A percentile compares a stretch with the other conserved stretches of the same genome.
phyloP scores from a whole-genome alignment of 2,329 filamentous ascomycete genomes.

The Venturia asperata region DNA sequence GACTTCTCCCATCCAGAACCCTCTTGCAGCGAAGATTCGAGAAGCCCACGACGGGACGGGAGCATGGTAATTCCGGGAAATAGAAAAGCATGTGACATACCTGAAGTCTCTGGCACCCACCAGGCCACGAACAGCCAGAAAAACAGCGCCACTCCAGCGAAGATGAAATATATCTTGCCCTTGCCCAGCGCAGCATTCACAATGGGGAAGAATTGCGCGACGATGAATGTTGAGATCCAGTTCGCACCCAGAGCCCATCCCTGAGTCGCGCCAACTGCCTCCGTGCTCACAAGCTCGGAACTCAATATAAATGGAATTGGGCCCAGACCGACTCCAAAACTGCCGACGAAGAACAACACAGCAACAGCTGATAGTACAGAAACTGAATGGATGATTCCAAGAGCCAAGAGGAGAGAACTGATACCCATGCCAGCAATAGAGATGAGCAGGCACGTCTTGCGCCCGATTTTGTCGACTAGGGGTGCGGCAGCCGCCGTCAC shows the following conservation, averaged over 20 bases:
- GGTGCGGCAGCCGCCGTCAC: constrained; percentile 77
- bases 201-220: constrained; percentile 92
- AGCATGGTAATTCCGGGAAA: neutral
- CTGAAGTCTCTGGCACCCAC: constrained; percentile 70
- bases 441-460: constrained; percentile 74
- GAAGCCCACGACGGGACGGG: neutral
- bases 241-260: constrained; percentile 81
- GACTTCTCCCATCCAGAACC: neutral
- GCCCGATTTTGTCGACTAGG: constrained; percentile 77
- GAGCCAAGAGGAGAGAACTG: constrained; percentile 67
- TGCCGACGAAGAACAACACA: constrained; percentile 77
- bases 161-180: constrained; percentile 88
- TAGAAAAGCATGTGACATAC: neutral
- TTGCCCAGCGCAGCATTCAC: constrained; percentile 70
- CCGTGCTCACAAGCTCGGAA: constrained; percentile 80
- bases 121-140: constrained; percentile 65
- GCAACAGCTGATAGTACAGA: constrained; percentile 73
- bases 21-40: too few species aligned
- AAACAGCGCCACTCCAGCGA: constrained; percentile 63
- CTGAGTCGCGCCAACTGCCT: constrained; percentile 87
- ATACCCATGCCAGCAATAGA: constrained; percentile 80
- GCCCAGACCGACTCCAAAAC: constrained; percentile 84
- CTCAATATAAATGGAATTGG: constrained; percentile 93
- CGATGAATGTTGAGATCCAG: constrained; percentile 83
- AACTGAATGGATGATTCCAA: constrained; percentile 68